phyloP scores from a whole-genome alignment of 306 rosid genomes.

The Cyclanthera cordifolia region DNA sequence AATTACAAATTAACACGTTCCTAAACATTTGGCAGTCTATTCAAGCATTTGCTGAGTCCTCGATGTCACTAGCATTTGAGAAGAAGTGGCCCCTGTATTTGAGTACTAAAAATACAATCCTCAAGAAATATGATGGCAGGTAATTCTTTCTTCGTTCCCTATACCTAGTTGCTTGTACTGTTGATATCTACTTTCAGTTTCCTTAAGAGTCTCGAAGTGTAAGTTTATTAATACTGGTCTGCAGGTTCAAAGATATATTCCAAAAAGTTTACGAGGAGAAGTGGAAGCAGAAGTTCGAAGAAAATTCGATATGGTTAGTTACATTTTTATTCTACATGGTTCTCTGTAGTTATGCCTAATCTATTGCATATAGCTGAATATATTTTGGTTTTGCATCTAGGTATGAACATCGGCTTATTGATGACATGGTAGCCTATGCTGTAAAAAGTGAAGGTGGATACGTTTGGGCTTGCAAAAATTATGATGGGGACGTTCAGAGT shows the following conservation, averaged over 20 bases:
- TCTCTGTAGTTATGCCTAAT: slow-evolving; percentile 6
- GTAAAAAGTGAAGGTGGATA: slow-evolving; percentile 95
- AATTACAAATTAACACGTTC: not conserved
- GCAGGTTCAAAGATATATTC: slow-evolving; percentile 92
- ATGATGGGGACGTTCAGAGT: slow-evolving; percentile 95
- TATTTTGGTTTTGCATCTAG: slow-evolving; percentile 33
- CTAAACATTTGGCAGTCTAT: slow-evolving; percentile 47
- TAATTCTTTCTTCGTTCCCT: slow-evolving; percentile 19
- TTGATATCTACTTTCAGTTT: not conserved
- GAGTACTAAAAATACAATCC: slow-evolving; percentile 94
- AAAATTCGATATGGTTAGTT: slow-evolving; percentile 73
- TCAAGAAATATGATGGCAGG: slow-evolving; percentile 98
- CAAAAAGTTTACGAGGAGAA: slow-evolving; percentile 77
- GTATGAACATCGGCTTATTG: slow-evolving; percentile 97
- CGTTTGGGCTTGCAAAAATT: slow-evolving; percentile 99
- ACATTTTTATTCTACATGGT: slow-evolving; percentile 4
- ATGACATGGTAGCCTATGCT: slow-evolving; percentile 98
- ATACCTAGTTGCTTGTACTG: not conserved
- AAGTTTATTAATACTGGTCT: not conserved
- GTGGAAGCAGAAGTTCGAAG: slow-evolving; percentile 84
- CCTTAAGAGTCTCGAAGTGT: not conserved
- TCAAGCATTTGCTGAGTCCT: slow-evolving; percentile 85
- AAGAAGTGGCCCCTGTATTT: slow-evolving; percentile 94
- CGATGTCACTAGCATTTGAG: slow-evolving; percentile 67
- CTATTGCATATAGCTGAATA: slow-evolving; percentile 17